Evolutionary conservation across 192 early-diverging fungal genomes (phyloP).

Genomic region (Coemansia sp.): DNA sequence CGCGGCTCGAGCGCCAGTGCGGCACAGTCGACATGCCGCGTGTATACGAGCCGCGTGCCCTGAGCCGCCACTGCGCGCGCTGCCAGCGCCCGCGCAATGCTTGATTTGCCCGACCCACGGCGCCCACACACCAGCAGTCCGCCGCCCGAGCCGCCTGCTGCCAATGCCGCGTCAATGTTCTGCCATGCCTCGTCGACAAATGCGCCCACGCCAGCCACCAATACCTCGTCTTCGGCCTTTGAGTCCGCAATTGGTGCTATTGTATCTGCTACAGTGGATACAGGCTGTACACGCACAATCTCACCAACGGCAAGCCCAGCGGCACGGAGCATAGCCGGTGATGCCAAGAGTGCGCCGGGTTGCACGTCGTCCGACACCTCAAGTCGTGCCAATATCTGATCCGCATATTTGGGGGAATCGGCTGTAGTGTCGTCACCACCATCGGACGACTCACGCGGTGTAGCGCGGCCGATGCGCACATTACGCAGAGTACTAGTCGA

Average conservation of each 20-base stretch:
- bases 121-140: conserved; percentile 71
- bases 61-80: conserved; percentile 3
- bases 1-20: conserved; percentile 23
- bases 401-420: background rate
- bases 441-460: conserved; percentile 8
- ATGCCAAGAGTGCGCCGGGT: conserved; percentile 36
- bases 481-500: background rate
- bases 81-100: conserved; percentile 56
- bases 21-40: conserved; percentile 31
- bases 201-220: conserved; percentile 25
- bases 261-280: background rate
- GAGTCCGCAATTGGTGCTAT: background rate
- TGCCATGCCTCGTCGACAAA: conserved; percentile 36
- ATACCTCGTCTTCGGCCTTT: background rate
- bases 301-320: conserved; percentile 24
- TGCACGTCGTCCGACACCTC: conserved; percentile 19
- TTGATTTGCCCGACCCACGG: conserved; percentile 77
- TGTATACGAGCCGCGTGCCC: conserved; percentile 21
- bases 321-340: background rate
- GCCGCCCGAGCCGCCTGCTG: conserved; percentile 21
- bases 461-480: conserved; percentile 27
- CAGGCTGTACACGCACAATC: conserved; percentile 27
- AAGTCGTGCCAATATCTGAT: conserved; percentile 19
- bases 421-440: conserved; percentile 8
- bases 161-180: conserved; percentile 26